phyloP scores from a whole-genome alignment of 805 yeast species.

The Metschnikowia santaceciliae region DNA sequence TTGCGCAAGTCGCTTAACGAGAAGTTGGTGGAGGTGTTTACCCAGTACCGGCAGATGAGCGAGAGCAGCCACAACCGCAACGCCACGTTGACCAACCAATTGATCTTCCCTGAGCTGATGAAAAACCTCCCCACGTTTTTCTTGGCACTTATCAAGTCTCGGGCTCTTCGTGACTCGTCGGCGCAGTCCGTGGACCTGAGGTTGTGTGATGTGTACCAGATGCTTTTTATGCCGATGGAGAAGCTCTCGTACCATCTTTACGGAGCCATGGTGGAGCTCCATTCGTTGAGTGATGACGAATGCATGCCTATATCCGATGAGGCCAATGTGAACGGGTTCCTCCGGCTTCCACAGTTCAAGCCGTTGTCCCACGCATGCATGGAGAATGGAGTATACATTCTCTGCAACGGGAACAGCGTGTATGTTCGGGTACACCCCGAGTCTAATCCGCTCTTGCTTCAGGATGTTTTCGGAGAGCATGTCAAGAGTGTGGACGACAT shows the following conservation, averaged over 20 bases:
- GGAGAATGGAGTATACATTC: constrained; percentile 72
- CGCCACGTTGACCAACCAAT: constrained; percentile 46
- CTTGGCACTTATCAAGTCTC: constrained; percentile 66
- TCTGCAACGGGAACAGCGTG: constrained; percentile 63
- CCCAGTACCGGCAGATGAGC: constrained; percentile 50
- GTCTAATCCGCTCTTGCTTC: constrained; percentile 60
- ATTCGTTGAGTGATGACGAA: constrained; percentile 57
- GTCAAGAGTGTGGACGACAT: constrained; percentile 45
- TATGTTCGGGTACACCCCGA: constrained; percentile 66
- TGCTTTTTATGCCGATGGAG: constrained; percentile 53
- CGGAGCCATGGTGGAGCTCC: constrained; percentile 76
- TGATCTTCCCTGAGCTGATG: constrained; percentile 79
- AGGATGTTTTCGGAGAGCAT: constrained; percentile 67
- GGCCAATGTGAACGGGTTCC: constrained; percentile 40
- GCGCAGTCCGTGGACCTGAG: constrained; percentile 60
- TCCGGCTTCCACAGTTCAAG: constrained; percentile 47
- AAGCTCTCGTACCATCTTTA: constrained; percentile 63
- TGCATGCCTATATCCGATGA: constrained; percentile 29
- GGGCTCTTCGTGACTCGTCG: constrained; percentile 51
- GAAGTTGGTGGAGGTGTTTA: constrained; percentile 42
- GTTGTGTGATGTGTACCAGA: constrained; percentile 47
- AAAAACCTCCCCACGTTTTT: constrained; percentile 65
- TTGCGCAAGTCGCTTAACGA: constrained; percentile 36
- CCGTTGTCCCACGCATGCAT: constrained; percentile 43
- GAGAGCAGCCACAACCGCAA: constrained; percentile 36